Evolutionary conservation across 331 rosid species (phyloP).

Genomic region (Quercus tomentella): DNA sequence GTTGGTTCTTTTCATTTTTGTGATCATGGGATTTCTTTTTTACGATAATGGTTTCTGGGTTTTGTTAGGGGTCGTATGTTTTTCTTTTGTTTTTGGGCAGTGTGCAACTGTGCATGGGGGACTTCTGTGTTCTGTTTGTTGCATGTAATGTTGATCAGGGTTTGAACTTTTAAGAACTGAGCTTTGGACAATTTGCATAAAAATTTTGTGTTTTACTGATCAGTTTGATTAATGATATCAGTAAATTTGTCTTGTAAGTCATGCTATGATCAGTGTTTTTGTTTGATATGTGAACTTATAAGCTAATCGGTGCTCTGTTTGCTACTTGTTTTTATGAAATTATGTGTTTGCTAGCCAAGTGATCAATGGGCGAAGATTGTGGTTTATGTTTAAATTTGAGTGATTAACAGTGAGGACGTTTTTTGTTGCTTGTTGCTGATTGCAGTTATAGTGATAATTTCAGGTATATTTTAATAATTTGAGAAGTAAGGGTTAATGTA

Average conservation of each 20-base stretch:
- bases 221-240: background rate
- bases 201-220: slow-evolving; percentile 16
- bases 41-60: background rate
- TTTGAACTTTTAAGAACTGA: slow-evolving; percentile 2
- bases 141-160: slow-evolving; percentile 25
- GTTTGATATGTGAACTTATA: too few relatives aligned
- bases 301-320: too few relatives aligned
- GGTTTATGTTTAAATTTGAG: too few relatives aligned
- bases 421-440: too few relatives aligned
- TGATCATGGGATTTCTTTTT: background rate
- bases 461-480: too few relatives aligned
- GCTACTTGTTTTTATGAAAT: too few relatives aligned
- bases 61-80: background rate
- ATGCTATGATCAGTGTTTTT: too few relatives aligned
- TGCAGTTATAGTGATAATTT: too few relatives aligned
- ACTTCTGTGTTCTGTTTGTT: slow-evolving; percentile 46
- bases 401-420: too few relatives aligned
- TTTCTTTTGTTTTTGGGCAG: background rate
- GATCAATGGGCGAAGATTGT: too few relatives aligned
- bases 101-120: slow-evolving; percentile 23
- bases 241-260: background rate
- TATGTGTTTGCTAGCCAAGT: too few relatives aligned
- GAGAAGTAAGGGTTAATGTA: too few relatives aligned
- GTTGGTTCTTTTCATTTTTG: background rate
- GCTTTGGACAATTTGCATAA: slow-evolving; percentile 46